phyloP scores from a whole-genome alignment of 176 grass and related monocot genomes.

The Typha latifolia region DNA sequence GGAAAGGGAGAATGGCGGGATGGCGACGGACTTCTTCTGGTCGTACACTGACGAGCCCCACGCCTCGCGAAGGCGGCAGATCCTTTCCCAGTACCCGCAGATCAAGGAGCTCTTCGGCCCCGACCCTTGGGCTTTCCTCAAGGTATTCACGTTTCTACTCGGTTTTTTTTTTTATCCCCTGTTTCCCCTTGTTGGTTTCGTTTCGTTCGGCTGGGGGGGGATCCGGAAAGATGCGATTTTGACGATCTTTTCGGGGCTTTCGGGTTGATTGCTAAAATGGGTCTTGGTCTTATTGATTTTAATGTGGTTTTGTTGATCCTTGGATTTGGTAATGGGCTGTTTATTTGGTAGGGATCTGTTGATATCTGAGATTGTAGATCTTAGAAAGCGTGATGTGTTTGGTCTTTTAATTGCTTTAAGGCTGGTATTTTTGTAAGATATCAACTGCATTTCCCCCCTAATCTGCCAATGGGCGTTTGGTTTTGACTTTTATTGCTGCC shows the following conservation, averaged over 20 bases:
- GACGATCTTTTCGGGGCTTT: background rate
- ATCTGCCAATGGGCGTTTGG: no score
- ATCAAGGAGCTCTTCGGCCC: constrained; percentile 98
- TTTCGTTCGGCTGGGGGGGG: background rate
- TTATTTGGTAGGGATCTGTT: background rate
- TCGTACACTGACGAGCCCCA: constrained; percentile 99
- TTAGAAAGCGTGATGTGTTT: no score
- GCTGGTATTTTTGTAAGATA: background rate
- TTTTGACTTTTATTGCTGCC: no score
- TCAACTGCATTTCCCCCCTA: background rate
- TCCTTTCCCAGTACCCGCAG: constrained; percentile 82
- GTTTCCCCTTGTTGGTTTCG: background rate
- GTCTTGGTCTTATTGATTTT: background rate
- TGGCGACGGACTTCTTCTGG: constrained; percentile 97
- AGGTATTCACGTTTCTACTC: constrained; percentile 33
- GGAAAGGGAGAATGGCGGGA: constrained; percentile 53
- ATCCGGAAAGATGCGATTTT: background rate
- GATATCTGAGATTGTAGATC: background rate
- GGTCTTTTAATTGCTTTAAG: no score
- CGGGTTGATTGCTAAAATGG: background rate
- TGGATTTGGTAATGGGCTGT: background rate
- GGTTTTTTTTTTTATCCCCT: background rate
- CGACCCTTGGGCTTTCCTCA: constrained; percentile 70
- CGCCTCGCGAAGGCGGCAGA: constrained; percentile 76
- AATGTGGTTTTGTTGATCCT: background rate